Evolutionary conservation across 495 filamentous ascomycete species (phyloP), one percentile per base, ranked within the genome.

Genomic region (Pyrenula massariospora): DNA sequence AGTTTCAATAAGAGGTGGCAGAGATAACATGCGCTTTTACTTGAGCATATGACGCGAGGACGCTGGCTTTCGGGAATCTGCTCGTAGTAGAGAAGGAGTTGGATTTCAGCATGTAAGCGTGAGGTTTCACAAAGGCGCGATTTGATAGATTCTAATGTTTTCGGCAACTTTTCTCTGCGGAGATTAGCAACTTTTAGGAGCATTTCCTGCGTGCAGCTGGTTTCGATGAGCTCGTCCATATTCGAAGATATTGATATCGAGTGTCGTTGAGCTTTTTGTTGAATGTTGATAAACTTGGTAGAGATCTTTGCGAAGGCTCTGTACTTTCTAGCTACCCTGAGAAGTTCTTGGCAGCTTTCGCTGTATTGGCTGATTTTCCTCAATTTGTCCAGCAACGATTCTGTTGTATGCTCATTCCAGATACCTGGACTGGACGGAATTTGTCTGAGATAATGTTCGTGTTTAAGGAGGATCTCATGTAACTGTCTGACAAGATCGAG

Each of bases 41-140:
- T 69, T 36, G 68, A 65, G 59, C 60, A 65, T 24, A 71, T 68
- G 12, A 62, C 23, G 48, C 68, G 59, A 47, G 67, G 68, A 54
- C 55, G 57, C 25, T 23, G 52, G 12, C 50, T 51, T 23, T 52
- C 49, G 20, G 63, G 50, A 57, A 68, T 54, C 53, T 64, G 42
- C 50, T 69, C 65, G 50, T 69, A 71, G 49, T 58, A 71, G 57
- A 68, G 65, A 50, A 69, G 59, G 20, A 71, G 62, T 50, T 71
- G 67, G n/a, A 71, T 66, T 57, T 71, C 67, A 20, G 68, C 67
- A 56, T 71, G 65, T 21, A 69, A 42, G 31, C 31, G 31, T 15
- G 31, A 42, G 31, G 15, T 15, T 42, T 42, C 31, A 15, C 31
- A 15, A 42, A 42, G 31, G 31, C 31, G 31, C 15, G 52, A 3